phyloP scores from a whole-genome alignment of 176 grass and related monocot genomes.

The Pontederia crassipes region DNA sequence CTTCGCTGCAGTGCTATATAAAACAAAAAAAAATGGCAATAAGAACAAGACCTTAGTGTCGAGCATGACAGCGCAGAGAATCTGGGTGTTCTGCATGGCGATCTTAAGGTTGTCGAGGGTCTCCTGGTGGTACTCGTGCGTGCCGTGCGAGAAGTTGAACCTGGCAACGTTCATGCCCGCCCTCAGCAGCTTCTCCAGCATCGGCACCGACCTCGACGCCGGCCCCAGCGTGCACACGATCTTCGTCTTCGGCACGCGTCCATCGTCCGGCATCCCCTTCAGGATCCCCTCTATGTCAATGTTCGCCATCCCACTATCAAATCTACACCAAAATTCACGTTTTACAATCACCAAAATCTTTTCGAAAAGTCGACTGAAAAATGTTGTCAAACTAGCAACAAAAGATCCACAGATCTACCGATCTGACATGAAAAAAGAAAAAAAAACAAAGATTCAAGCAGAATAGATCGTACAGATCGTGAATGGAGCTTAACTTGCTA shows the following conservation, averaged over 20 bases:
- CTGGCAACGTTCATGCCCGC: constrained; percentile 20
- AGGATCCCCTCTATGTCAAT: constrained; percentile 16
- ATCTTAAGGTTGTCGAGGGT: constrained; percentile 19
- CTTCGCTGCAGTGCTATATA: background rate
- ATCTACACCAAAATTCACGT: background rate
- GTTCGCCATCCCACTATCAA: background rate
- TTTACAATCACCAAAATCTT: background rate
- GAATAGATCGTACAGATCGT: too few species aligned
- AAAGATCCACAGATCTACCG: too few species aligned
- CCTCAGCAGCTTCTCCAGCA: constrained; percentile 17
- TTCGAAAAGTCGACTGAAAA: too few species aligned
- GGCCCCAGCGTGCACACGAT: constrained; percentile 22
- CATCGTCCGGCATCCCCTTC: constrained; percentile 11
- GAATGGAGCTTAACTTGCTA: too few species aligned
- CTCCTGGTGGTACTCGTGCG: constrained; percentile 20
- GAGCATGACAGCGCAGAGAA: constrained; percentile 20
- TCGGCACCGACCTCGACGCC: constrained; percentile 16
- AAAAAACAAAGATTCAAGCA: too few species aligned
- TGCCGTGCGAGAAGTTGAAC: constrained; percentile 19
- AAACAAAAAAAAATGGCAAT: background rate
- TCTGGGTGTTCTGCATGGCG: constrained; percentile 20
- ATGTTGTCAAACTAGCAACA: too few species aligned
- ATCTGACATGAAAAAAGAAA: too few species aligned
- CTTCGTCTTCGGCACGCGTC: constrained; percentile 17
- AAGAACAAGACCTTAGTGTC: constrained; percentile 11